Evolutionary conservation across 805 yeast species (phyloP).

Genomic region (Saturnispora zaruensis): DNA sequence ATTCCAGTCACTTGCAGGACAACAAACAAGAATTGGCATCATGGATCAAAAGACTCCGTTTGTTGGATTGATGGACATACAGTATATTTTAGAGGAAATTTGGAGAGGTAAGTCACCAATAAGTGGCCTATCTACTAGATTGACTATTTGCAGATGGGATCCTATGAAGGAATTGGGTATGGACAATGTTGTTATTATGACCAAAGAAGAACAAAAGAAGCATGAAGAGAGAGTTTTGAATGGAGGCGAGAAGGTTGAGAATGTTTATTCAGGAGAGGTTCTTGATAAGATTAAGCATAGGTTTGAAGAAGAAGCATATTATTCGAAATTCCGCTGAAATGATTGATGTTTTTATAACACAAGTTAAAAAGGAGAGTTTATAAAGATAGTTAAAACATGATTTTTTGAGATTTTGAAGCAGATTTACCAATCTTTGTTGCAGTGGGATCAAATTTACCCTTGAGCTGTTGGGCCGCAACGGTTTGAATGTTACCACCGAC

Average conservation of each 20-base stretch:
- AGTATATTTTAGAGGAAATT: slow-evolving; percentile 82
- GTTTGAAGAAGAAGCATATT: slow-evolving; percentile 67
- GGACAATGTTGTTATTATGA: slow-evolving; percentile 80
- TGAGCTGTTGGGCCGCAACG: slow-evolving; percentile 21
- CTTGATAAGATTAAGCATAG: slow-evolving; percentile 50
- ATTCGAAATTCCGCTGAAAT: slow-evolving; percentile 43
- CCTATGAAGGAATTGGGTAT: slow-evolving; percentile 52
- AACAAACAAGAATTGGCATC: slow-evolving; percentile 69
- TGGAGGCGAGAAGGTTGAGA: slow-evolving; percentile 54
- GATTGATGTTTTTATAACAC: neutral
- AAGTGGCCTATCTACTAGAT: slow-evolving; percentile 70
- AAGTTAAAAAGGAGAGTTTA: neutral
- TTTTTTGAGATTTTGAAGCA: slow-evolving; percentile 38
- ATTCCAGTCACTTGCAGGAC: slow-evolving; percentile 77
- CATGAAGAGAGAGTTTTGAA: slow-evolving; percentile 73
- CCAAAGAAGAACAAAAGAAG: slow-evolving; percentile 71
- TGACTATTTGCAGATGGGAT: slow-evolving; percentile 81
- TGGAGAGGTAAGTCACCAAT: slow-evolving; percentile 88
- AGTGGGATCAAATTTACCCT: slow-evolving; percentile 29
- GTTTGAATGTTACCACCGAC: slow-evolving; percentile 46
- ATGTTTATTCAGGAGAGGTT: slow-evolving; percentile 56
- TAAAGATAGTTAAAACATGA: neutral
- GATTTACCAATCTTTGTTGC: slow-evolving; percentile 45
- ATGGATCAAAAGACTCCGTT: slow-evolving; percentile 64
- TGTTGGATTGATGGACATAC: slow-evolving; percentile 60